Evolutionary conservation across 2,329 filamentous ascomycete genomes (phyloP), one percentile per base, ranked within the genome.

Genomic region (Ceratocystis cubensis): DNA sequence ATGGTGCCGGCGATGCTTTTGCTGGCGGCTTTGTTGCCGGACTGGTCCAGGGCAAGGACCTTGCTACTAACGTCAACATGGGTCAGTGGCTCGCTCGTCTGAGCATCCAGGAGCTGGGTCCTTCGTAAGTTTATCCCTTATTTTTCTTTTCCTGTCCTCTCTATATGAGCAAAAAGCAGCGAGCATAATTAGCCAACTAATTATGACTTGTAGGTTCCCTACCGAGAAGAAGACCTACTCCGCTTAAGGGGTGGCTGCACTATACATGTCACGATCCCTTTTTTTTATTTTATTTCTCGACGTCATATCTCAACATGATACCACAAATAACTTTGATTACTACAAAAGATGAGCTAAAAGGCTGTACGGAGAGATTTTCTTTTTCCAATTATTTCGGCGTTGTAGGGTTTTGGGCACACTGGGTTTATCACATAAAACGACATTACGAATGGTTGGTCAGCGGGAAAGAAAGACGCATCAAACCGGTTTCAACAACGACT

Each of bases 61-160:
- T 99, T 63, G 86, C 88, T 72, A 84, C 86, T 71, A 83, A 83
- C 73, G 83, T 99, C 72, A 89, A 96, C 76, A 89, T 94, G 83
- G 94, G 94, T 70, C 92, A 96, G 79, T 99, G 94, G 94, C 84
- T 99, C 71, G 94, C 94, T 63, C 88, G 88, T 74, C 81, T 96
- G 73, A 94, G 91, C 82, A 93, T 99, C 76, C 87, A 93, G 80
- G 92, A 97, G 79, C 81, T 96, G 72, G 94, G 94, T 73, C 92
- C 93, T 78, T 94, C 91, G 88, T 97, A 88, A 82, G 89, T 88
- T 70, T 50, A 53, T 37, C 41, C 15, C 20, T 62, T 25, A 10
- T 30, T 8, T 44, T 64, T n/a, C 22, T 20, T 33, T 44, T 53
- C 5, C 17, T 30, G 5, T 50, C 4, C n/a, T 48, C 22, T 17